A percentile compares a stretch with the other conserved stretches of the same genome.
These are phyloP conservation scores for Antrodiella citrinella DNA, from an alignment of 768 basidiomycete genomes.

Conservation along the genomic window DNA sequence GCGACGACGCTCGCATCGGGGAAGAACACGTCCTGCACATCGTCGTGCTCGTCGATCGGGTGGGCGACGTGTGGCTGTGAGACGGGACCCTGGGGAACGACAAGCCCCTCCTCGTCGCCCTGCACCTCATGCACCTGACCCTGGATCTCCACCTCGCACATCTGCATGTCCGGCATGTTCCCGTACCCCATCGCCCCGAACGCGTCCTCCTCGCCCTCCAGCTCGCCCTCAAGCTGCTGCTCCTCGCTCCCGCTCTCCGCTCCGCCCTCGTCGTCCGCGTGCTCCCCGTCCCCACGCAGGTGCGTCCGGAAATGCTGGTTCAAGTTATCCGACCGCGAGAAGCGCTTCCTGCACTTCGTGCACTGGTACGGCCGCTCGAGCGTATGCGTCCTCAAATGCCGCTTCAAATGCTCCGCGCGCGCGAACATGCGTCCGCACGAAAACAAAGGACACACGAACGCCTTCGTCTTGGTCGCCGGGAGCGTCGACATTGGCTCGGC, in stretches of 20 bases:
- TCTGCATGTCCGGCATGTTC: constrained; percentile 36
- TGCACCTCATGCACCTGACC: constrained; percentile 48
- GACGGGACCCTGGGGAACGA: constrained; percentile 23
- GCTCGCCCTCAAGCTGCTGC: constrained; percentile 31
- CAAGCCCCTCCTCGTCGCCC: constrained; percentile 50
- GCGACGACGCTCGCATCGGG: constrained; percentile 7
- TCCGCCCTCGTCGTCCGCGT: constrained; percentile 22
- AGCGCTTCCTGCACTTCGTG: constrained; percentile 66
- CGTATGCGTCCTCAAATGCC: constrained; percentile 84
- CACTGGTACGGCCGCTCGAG: constrained; percentile 82
- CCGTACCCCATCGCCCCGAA: constrained; percentile 10
- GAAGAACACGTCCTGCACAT: constrained; percentile 18
- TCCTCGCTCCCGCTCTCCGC: constrained; percentile 28
- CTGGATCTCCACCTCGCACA: constrained; percentile 54
- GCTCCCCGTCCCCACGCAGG: constrained; percentile 32
- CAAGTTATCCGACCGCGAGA: constrained; percentile 85
- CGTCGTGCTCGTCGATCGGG: too few species aligned
- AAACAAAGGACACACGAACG: constrained; percentile 75
- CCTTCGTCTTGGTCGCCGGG: constrained; percentile 31
- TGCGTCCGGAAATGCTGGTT: constrained; percentile 84
- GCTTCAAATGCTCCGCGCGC: constrained; percentile 84
- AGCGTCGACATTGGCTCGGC: not conserved
- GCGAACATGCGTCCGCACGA: constrained; percentile 85
- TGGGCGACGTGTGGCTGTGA: constrained; percentile 9
- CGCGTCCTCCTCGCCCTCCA: constrained; percentile 18